Base-by-base conservation (phyloP, 2,329 filamentous ascomycete species). In the Epichloe festucae region DNA sequence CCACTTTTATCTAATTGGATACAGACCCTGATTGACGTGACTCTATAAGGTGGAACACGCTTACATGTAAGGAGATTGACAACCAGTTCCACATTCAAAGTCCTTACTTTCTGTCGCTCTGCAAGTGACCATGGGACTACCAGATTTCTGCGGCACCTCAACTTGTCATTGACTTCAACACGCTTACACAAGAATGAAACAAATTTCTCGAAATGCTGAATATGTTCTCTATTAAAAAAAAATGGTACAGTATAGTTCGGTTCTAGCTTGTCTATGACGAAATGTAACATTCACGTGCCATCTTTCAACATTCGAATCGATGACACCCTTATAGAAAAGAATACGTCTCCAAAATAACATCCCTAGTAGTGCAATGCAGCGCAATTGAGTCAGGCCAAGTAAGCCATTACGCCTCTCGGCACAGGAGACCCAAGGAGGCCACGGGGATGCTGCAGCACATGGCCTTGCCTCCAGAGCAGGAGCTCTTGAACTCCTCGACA, bases 391-490 rank as follows among this genome's bases (percentile, higher is more conserved):
- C 31, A 31, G 27, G 14, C 17, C n/a, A 43, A 6, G 7, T 27
- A 5, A n/a, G n/a, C 21, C 8, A 19, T n/a, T 40, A 42, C 5
- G 17, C 40, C n/a, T 17, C n/a, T 42, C n/a, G 21, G 51, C 51
- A 50, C 12, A 53, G 27, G 19, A 53, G 7, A n/a, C 35, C 51
- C 27, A 27, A 23, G 23, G 36, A 35, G 23, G 55, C 55, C 5
- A 43, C 3, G 27, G 55, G 54, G 11, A 53, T 0, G 15, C 2
- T 40, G 27, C 55, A 57, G 52, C 55, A 57, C 36, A 49, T 34
- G 36, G 54, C 49, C 34, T 40, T 1, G 2, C 19, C n/a, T 34
- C 48, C 40, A 11, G 35, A 15, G 34, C 55, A 57, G 41, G 42
- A 19, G 8, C 12, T 19, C 19, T 31, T 36, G 35, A 57, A 54